Base-by-base conservation (phyloP, 2,329 filamentous ascomycete genomes). In the Thelonectria rubi region DNA sequence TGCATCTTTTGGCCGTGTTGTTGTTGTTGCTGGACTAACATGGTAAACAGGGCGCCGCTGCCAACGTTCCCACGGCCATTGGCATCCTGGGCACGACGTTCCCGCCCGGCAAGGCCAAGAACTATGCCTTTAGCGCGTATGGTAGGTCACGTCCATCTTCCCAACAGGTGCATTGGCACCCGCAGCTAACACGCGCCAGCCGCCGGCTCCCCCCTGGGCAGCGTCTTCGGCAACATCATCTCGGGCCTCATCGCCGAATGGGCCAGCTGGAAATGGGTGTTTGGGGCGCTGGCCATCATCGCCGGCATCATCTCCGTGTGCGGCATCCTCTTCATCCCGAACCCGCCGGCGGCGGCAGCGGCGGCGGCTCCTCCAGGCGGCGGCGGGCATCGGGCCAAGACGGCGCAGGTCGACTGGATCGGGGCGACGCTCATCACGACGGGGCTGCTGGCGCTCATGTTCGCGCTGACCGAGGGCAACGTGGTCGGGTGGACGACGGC, bases 51-150 rank as follows among this genome's bases (percentile, higher is more conserved):
- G 88, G 88, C 2, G 86, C 87, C 24, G 89, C 89, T 2, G 87
- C 88, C 15, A 91, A 90, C 69, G 87, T 91, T 0, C 89, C 89
- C 0, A 91, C 88, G 0, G 89, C 89, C 0, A 86, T 92, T 69
- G 89, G 89, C 0, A 91, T 91, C 40, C 74, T 92, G 3, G 88
- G 88, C 0, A 84, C 85, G 1, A 90, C 87, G 0, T 91, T 91
- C 56, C 84, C 85, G 1, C 88, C 88, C 0, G 87, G 89, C 0
- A 88, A 86, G 65, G 85, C 88, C 4, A 91, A 91, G 75, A 91
- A 90, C 68, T 90, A 90, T 71, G 88, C 88, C 1, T 91, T 92
- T 66, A 86, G 85, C 39, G 81, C 83, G 20, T 91, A 89, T 60
- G 82, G 82, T 83, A 71, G 58, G 77, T 9, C 5, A 30, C 2